Evolutionary conservation across 495 filamentous ascomycete species (phyloP), one percentile per base, ranked within the genome.

Genomic region (Aspergillus incahuasiensis): DNA sequence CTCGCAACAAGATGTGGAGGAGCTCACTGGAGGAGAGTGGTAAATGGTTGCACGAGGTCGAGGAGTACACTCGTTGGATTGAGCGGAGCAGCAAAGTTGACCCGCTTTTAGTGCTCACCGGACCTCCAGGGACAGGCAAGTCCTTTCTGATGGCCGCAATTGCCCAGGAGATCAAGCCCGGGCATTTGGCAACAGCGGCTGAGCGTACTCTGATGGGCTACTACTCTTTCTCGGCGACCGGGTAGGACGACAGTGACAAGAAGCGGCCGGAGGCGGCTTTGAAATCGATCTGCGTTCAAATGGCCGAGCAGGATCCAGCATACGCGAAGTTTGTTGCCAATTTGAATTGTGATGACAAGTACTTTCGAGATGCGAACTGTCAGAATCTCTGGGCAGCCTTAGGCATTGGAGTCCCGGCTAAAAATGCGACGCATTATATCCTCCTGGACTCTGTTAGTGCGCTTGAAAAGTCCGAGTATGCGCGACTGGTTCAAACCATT

Each of bases 261-360:
- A 46, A 47, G 2, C 62, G 56, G 5, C 54, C 60, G 16, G 54
- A 56, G 22, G 56, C 62, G 13, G 62, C 64, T 2, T 42, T 67
- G 21, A 67, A 65, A 38, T 57, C 53, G 1, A 60, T 67, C n/a
- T 50, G 58, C 4, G 30, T 47, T 3, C 64, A 67, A 21, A 40
- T 67, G 8, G 64, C 60, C 1, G 64, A 67, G 11, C 62, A 65
- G 46, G 62, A 65, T 39, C 18, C 46, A 20, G 57, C 55, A 13
- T 62, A 56, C 42, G 64, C 59, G 9, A 38, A 9, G 24, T 60
- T 25, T 63, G 62, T 22, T 45, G 55, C 3, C 40, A 46, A 6
- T 11, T 38, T 25, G 47, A n/a, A 6, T n/a, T 59, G 58, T 18
- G 58, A 61, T 13, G 42, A 62, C 3, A 53, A 49, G 15, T 63